These are phyloP conservation scores for Astrephomene gubernaculifera DNA, from an alignment of 139 green algal genomes.

Conservation along the genomic window DNA sequence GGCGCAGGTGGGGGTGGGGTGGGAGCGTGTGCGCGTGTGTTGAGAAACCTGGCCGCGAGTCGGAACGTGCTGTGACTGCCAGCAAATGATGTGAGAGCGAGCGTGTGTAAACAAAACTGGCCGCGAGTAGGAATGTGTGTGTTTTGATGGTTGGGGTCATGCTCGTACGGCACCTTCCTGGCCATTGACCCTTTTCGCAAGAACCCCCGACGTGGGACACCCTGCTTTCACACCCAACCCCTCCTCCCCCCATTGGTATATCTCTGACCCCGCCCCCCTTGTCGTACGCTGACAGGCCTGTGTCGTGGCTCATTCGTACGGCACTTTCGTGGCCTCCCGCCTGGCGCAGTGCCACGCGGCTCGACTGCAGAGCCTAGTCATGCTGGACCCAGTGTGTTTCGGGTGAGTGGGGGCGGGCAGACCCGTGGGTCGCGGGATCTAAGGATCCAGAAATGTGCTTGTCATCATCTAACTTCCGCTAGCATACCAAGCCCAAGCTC, in stretches of 20 bases:
- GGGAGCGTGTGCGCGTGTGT: not conserved
- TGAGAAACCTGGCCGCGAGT: too few relatives aligned
- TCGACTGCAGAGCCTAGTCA: constrained; percentile 55
- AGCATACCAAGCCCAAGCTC: too few relatives aligned
- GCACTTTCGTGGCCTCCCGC: constrained; percentile 67
- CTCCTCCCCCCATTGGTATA: not conserved
- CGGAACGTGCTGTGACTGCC: too few relatives aligned
- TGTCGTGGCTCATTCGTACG: constrained; percentile 63
- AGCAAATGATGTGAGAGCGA: too few relatives aligned
- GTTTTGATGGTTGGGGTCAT: too few relatives aligned
- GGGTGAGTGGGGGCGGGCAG: constrained; percentile 25
- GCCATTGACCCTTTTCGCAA: too few relatives aligned
- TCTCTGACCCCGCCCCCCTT: not conserved
- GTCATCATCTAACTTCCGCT: too few relatives aligned
- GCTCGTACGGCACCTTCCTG: too few relatives aligned
- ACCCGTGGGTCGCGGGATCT: not conserved
- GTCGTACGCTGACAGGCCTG: not conserved
- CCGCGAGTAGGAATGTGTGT: too few relatives aligned
- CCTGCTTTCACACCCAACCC: not conserved
- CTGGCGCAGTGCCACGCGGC: constrained; percentile 47
- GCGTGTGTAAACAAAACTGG: too few relatives aligned
- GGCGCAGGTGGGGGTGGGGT: not conserved
- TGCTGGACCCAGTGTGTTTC: constrained; percentile 71
- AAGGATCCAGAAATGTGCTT: too few relatives aligned
- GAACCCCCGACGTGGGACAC: too few relatives aligned